Base-by-base conservation (phyloP, 495 filamentous ascomycete species). In the Antarctomyces pellizariae region DNA sequence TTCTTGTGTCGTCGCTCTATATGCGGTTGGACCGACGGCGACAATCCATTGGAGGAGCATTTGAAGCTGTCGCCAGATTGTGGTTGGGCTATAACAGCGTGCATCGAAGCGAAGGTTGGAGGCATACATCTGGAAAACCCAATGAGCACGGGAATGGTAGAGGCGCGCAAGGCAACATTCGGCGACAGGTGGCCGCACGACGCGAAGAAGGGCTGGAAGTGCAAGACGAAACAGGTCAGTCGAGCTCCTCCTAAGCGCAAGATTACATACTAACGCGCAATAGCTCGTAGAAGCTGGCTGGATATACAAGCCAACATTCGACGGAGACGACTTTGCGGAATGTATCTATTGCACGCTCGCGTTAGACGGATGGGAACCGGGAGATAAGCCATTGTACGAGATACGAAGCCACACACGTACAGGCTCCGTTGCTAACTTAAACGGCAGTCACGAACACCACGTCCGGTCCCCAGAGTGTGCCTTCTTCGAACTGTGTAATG, bases 201-300 rank as follows among this genome's bases (percentile, higher is more conserved):
- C 34, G 59, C 57, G 1, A 91, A 91, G 53, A 64, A 61, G 38
- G 80, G 80, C 11, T 89, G 80, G 77, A 57, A 71, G 25, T 83
- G 80, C 47, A 80, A 89, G 44, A 69, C 69, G 1, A 65, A 79
- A 31, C 82, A 80, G 70, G 80, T 82, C 59, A 15, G 50, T 36
- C 25, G 18, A 16, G 15, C 12, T 14, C 15, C n/a, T 24, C 17
- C 26, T 5, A 17, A 15, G 15, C 16, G 15, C 18, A n/a, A 4
- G 13, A 14, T 9, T 21, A 19, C 25, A 11, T n/a, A 19, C 22
- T 25, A 29, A 16, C 13, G 20, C 4, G 1, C 6, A 23, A 21
- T 36, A 93, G 82, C 76, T 93, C 61, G 74, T 75, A 21, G 73
- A 79, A 30, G 76, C 75, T 4, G 86, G 86, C 9, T 97, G 83